phyloP scores from a whole-genome alignment of 176 grass and related monocot genomes.

The Sorghum bicolor region Sorghum_bicolor_NCBIv3 NC_012870.2:68310001-68310500 shows the following conservation, averaged over 20 bases:
- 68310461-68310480: no score
- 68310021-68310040: not conserved
- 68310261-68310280: not conserved
- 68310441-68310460: not conserved
- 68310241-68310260: no score
- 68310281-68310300: no score
- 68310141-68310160: slow-evolving; percentile 48
- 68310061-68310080: not conserved
- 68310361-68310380: not conserved
- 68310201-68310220: not conserved
- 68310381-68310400: no score
- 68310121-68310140: slow-evolving; percentile 23
- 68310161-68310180: slow-evolving; percentile 11
- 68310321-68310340: not conserved
- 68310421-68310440: slow-evolving; percentile 13
- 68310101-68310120: not conserved
- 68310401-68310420: no score
- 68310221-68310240: no score
- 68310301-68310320: no score
- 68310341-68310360: not conserved
- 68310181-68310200: not conserved
- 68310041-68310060: not conserved
- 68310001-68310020: not conserved
- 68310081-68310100: not conserved
- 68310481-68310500: no score